A percentile compares a stretch with the other conserved stretches of the same genome.
These are phyloP conservation scores for Candida ascalaphidarum DNA, from an alignment of 805 yeast genomes.

Conservation along the genomic window DNA sequence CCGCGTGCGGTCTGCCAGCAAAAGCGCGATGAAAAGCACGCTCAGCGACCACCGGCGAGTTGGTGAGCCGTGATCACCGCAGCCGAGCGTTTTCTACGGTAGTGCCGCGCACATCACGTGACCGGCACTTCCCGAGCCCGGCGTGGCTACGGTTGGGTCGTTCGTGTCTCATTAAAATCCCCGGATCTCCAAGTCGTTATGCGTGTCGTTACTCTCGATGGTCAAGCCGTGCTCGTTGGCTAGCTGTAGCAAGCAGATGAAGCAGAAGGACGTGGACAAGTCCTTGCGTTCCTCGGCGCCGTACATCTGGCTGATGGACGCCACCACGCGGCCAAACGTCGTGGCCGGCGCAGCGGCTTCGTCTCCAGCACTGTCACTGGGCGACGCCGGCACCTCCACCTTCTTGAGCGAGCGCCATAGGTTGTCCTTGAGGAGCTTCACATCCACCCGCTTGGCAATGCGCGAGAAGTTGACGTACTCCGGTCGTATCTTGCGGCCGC, in stretches of 20 bases:
- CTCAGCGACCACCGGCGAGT: too few relatives aligned
- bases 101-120: too few relatives aligned
- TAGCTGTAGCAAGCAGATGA: constrained; percentile 73
- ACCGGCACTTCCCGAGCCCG: too few relatives aligned
- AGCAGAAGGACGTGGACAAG: constrained; percentile 76
- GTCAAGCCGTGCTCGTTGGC: constrained; percentile 78
- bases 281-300: constrained; percentile 51
- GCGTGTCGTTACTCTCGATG: constrained; percentile 31
- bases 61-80: too few relatives aligned
- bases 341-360: constrained; percentile 11
- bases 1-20: too few relatives aligned
- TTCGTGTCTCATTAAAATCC: too few relatives aligned
- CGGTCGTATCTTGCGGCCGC: constrained; percentile 21
- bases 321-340: constrained; percentile 37
- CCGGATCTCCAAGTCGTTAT: neutral
- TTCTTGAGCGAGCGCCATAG: constrained; percentile 53
- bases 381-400: constrained; percentile 8
- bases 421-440: constrained; percentile 62
- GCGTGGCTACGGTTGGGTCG: too few relatives aligned
- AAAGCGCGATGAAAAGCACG: too few relatives aligned
- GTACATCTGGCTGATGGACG: constrained; percentile 44
- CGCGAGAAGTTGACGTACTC: constrained; percentile 52
- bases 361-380: neutral
- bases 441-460: constrained; percentile 74
- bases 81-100: too few relatives aligned